Evolutionary conservation across 805 yeast species (phyloP), one percentile per base, ranked within the genome.

Genomic region (Maudiozyma turicensis): DNA sequence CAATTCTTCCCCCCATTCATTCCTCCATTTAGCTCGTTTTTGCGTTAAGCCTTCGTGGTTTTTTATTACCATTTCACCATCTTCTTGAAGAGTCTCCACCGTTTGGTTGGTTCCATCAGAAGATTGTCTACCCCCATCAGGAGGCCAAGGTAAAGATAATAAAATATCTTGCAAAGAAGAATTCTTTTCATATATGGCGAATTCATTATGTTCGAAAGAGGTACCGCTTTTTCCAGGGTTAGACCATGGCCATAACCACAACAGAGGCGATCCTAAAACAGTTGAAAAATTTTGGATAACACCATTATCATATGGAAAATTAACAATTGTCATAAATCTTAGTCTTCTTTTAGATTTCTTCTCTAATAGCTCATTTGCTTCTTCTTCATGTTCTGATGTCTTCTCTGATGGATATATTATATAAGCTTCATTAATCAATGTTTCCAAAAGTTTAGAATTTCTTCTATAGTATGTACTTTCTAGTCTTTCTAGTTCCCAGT

Each of bases 401-500:
- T 39, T 44, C 43, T 54, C 34, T 15, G 58, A 47, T 47, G 58
- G 50, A 54, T 49, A 64, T 70, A 80, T 55, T 75, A 81, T 46
- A 58, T 58, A 48, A 72, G 67, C 30, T 78, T 72, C 56, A 66
- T 75, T 40, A 52, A 58, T 79, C 80, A 83, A 44, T 46, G 54
- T 50, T 7, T 62, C 60, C n/a, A 63, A 32, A 49, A 85, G 68
- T 13, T 39, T 39, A 2, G 43, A 37, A 29, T 38, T n/a, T 43
- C 74, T 79, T 2, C 76, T 73, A 47, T 77, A 72, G 50, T 80
- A 76, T 53, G 84, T 84, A 3, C 80, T 69, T 47, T 80, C 88
- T 1, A 87, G 72, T 55, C 98, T 74, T 55, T 93, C 98, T 65
- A 72, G 65, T 59, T 91, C 98, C 99, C 99, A 91, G 2, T 76